These are phyloP conservation scores for Fusarium xyrophilum DNA, from an alignment of 2,329 filamentous ascomycete genomes.

Conservation along the genomic window DNA sequence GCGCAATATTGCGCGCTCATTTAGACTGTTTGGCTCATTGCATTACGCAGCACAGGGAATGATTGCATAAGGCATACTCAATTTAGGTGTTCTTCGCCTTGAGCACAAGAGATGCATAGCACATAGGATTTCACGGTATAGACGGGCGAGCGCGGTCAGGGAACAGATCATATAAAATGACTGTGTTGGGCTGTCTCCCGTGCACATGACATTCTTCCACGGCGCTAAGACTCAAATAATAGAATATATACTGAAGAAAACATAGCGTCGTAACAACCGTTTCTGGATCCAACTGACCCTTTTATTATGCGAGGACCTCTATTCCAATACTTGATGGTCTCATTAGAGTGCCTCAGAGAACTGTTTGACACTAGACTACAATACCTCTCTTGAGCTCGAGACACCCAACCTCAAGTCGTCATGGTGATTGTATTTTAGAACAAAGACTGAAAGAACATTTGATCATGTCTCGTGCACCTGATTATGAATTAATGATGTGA, in stretches of 20 bases:
- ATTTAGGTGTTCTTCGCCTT: constrained; percentile 1
- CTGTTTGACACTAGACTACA: not conserved
- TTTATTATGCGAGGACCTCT: not conserved
- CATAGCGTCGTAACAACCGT: not conserved
- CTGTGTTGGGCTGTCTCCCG: not conserved
- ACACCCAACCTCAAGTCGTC: not conserved
- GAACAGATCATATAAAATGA: not conserved
- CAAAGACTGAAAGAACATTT: not conserved
- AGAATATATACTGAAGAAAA: not conserved
- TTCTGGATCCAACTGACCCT: not conserved
- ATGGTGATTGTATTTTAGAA: not conserved
- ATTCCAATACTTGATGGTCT: not conserved
- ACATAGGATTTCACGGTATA: constrained; percentile 3
- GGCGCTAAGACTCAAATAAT: not conserved
- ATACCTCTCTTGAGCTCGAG: not conserved
- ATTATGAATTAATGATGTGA: not conserved
- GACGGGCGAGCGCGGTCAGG: not conserved
- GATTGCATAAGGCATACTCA: not conserved
- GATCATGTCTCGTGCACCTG: not conserved
- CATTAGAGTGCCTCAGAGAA: not conserved
- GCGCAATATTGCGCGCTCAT: not conserved
- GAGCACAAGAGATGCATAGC: not conserved
- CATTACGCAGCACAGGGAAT: constrained; percentile 13
- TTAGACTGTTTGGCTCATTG: constrained; percentile 13
- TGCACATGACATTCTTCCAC: not conserved